These are phyloP conservation scores for Pseudofabraea citricarpa DNA, from an alignment of 2,329 filamentous ascomycete species.

Conservation along the genomic window DNA sequence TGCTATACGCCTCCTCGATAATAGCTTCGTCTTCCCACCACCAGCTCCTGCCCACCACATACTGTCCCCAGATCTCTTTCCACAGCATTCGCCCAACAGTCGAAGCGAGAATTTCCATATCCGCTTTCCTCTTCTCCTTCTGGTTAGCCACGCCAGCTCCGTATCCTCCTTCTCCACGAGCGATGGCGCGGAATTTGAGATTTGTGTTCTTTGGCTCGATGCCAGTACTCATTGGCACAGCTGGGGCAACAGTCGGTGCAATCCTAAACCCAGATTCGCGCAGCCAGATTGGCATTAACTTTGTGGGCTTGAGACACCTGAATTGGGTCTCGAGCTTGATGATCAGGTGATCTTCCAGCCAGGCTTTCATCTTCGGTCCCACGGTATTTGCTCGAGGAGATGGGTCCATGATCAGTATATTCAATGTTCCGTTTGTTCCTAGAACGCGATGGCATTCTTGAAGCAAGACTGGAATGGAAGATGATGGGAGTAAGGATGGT, in stretches of 20 bases:
- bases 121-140: constrained; percentile 22
- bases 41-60: constrained; percentile 37
- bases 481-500: constrained; percentile 49
- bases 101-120: constrained; percentile 40
- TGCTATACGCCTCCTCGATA: constrained; percentile 47
- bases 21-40: constrained; percentile 59
- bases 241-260: not conserved
- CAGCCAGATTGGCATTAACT: constrained; percentile 55
- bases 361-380: constrained; percentile 52
- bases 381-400: constrained; percentile 49
- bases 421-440: constrained; percentile 43
- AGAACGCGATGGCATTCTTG: constrained; percentile 53
- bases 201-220: constrained; percentile 20
- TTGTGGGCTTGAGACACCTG: constrained; percentile 54
- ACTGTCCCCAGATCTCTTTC: constrained; percentile 53
- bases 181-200: not conserved
- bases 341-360: constrained; percentile 58
- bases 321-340: constrained; percentile 54
- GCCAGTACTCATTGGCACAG: constrained; percentile 21
- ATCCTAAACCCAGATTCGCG: constrained; percentile 42
- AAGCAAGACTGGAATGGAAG: constrained; percentile 52
- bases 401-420: constrained; percentile 61
- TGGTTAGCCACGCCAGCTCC: constrained; percentile 3
- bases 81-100: constrained; percentile 54
- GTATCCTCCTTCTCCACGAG: not conserved